phyloP scores from a whole-genome alignment of 2,329 filamentous ascomycete genomes.

The Fusarium nurragi region DNA sequence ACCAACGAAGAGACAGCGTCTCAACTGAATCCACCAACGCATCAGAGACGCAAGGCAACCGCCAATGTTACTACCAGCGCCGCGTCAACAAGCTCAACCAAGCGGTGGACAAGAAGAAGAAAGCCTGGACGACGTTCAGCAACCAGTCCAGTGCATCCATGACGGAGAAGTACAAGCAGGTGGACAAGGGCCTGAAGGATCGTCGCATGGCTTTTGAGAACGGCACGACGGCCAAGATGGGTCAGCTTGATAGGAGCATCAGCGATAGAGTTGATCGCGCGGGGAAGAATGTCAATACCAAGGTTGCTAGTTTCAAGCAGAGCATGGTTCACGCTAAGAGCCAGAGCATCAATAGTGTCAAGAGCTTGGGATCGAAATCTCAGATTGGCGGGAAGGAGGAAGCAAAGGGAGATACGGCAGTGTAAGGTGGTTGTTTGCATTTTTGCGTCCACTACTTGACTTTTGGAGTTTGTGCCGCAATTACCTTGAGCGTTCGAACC shows the following conservation, averaged over 20 bases:
- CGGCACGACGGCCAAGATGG: neutral
- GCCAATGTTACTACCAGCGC: neutral
- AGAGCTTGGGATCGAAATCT: slow-evolving; percentile 1
- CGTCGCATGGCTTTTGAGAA: slow-evolving; percentile 18
- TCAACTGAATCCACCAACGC: neutral
- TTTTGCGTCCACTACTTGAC: neutral
- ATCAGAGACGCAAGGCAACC: neutral
- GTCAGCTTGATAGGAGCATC: slow-evolving; percentile 11
- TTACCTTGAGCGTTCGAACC: neutral
- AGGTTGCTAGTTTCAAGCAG: slow-evolving; percentile 2
- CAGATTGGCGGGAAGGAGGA: neutral
- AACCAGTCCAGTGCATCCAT: slow-evolving; percentile 20
- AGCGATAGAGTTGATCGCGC: slow-evolving; percentile 7
- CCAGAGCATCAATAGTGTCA: slow-evolving; percentile 11
- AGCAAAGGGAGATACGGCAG: neutral
- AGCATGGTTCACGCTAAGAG: slow-evolving; percentile 7
- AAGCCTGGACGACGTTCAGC: slow-evolving; percentile 16
- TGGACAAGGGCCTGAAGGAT: slow-evolving; percentile 15
- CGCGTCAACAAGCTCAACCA: slow-evolving; percentile 18
- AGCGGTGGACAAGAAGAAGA: slow-evolving; percentile 31
- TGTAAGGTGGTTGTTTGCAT: neutral
- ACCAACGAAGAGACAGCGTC: neutral
- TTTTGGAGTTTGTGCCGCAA: neutral
- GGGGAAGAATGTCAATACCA: slow-evolving; percentile 1
- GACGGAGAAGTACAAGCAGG: neutral